Conservation (phyloP, 345 rosid genomes). For the Adansonia digitata region DNA sequence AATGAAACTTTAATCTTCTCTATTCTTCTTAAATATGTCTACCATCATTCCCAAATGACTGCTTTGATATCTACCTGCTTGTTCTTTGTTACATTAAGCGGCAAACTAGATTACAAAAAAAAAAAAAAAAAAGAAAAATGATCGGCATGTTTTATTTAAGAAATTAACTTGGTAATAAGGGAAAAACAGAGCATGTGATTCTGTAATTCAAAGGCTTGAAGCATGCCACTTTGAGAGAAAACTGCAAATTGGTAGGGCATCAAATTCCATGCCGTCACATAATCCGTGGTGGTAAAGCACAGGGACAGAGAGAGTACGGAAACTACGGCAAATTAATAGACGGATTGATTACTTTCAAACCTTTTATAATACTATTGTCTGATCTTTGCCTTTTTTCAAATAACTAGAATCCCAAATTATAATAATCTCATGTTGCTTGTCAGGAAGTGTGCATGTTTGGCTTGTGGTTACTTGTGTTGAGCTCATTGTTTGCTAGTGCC, state of each 20-base stretch:
- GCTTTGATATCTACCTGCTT: too few relatives aligned
- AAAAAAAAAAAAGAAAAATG: too few relatives aligned
- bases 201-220: not conserved
- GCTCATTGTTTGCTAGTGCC: too few relatives aligned
- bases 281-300: not conserved
- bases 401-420: not conserved
- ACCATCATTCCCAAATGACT: not conserved
- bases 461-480: not conserved
- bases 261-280: slow-evolving; percentile 7
- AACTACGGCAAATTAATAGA: not conserved
- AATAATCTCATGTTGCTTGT: not conserved
- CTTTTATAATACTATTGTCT: not conserved
- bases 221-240: not conserved
- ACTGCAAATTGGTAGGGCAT: not conserved
- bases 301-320: not conserved
- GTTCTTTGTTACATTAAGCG: too few relatives aligned
- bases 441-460: not conserved
- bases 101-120: too few relatives aligned
- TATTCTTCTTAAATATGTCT: too few relatives aligned
- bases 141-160: too few relatives aligned
- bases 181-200: not conserved
- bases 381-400: not conserved
- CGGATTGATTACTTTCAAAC: not conserved
- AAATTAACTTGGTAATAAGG: too few relatives aligned
- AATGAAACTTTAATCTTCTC: not conserved